Conservation (phyloP, 1,284 basidiomycete genomes). For the Malassezia yamatoensis region DNA sequence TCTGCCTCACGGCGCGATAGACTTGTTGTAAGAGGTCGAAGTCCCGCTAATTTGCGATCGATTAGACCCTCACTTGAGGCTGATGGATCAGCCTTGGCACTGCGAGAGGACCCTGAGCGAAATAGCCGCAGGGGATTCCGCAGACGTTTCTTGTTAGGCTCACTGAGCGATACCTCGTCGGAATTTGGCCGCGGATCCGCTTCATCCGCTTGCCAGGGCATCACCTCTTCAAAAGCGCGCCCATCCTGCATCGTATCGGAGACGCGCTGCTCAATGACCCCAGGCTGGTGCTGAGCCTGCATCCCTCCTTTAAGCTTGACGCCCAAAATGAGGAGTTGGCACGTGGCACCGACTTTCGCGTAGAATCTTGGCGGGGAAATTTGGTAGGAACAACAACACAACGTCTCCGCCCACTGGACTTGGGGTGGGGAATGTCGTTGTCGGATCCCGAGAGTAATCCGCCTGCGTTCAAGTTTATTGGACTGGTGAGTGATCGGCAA, state of each 20-base stretch:
- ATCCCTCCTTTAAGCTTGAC: no score
- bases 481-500: slow-evolving; percentile 52
- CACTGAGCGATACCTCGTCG: not conserved
- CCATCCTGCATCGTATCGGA: not conserved
- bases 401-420: not conserved
- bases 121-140: slow-evolving; percentile 9
- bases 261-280: slow-evolving; percentile 4
- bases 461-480: slow-evolving; percentile 52
- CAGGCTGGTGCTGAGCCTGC: no score
- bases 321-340: no score
- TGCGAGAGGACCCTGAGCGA: not conserved
- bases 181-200: not conserved
- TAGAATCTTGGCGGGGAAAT: no score
- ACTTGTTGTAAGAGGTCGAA: not conserved
- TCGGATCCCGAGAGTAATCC: slow-evolving; percentile 23
- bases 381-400: not conserved
- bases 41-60: not conserved
- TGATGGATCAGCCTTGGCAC: not conserved
- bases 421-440: slow-evolving; percentile 1
- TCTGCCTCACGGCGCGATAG: not conserved
- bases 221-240: not conserved
- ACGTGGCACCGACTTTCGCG: no score
- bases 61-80: not conserved
- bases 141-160: not conserved
- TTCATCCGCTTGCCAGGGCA: not conserved